Conservation (phyloP, 2,329 filamentous ascomycete species). For the Zalaria obscura region DNA sequence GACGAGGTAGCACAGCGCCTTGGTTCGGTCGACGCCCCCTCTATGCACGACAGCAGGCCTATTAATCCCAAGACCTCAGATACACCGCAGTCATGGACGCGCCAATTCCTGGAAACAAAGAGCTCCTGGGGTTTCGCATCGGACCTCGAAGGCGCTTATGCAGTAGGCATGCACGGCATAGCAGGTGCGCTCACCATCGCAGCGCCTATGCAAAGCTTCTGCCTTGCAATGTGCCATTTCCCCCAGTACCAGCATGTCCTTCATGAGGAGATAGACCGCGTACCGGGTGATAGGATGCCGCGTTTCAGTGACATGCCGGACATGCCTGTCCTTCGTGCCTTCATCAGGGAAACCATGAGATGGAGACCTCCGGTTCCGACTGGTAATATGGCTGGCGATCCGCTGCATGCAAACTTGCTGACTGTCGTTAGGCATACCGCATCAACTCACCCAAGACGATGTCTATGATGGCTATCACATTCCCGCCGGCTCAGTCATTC, state of each 20-base stretch:
- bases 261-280: slow-evolving; percentile 43
- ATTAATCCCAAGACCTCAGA: slow-evolving; percentile 12
- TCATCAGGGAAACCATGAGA: slow-evolving; percentile 43
- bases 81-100: slow-evolving; percentile 26
- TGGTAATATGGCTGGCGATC: slow-evolving; percentile 4
- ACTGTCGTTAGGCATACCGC: slow-evolving; percentile 10
- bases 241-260: slow-evolving; percentile 27
- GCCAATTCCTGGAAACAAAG: slow-evolving; percentile 25
- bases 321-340: slow-evolving; percentile 40
- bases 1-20: slow-evolving; percentile 22
- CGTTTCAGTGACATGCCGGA: slow-evolving; percentile 34
- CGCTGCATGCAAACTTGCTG: neutral
- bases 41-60: neutral
- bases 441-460: slow-evolving; percentile 11
- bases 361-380: slow-evolving; percentile 42
- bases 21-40: neutral
- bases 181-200: slow-evolving; percentile 32
- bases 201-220: slow-evolving; percentile 32
- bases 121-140: slow-evolving; percentile 25
- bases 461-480: slow-evolving; percentile 14
- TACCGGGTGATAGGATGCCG: slow-evolving; percentile 41
- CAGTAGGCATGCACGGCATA: slow-evolving; percentile 33
- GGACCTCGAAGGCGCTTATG: slow-evolving; percentile 30
- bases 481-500: slow-evolving; percentile 11
- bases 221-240: slow-evolving; percentile 30